These are phyloP conservation scores for Darksidea phi DNA, from an alignment of 495 filamentous ascomycete species.

Conservation along the genomic window DNA sequence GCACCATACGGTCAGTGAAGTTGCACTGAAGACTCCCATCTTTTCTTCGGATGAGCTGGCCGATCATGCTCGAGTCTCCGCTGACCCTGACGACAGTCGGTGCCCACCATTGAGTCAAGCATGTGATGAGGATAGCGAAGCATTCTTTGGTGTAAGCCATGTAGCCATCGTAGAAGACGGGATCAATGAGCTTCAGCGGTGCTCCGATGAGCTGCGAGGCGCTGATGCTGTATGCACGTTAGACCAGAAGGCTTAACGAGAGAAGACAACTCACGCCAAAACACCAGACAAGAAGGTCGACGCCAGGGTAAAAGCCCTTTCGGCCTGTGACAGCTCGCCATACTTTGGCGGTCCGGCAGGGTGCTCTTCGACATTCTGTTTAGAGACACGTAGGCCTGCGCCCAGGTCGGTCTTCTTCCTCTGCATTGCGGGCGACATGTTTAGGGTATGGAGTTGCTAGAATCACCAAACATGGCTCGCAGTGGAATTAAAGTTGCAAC, in stretches of 20 bases:
- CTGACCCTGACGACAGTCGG: constrained; percentile 46
- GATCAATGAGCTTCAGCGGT: constrained; percentile 45
- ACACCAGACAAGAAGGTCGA: constrained; percentile 46
- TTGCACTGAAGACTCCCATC: constrained; percentile 45
- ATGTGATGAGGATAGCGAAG: constrained; percentile 46
- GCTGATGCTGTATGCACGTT: constrained; percentile 36
- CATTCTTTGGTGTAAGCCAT: constrained; percentile 49
- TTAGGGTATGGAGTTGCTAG: background rate
- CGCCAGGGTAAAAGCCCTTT: constrained; percentile 44
- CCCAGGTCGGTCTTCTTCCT: constrained; percentile 30
- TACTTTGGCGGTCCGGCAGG: constrained; percentile 42
- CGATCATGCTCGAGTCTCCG: constrained; percentile 45
- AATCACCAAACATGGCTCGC: background rate
- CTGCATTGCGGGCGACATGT: constrained; percentile 17
- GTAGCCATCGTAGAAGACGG: constrained; percentile 45
- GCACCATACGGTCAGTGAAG: constrained; percentile 43
- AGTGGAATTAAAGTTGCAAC: background rate
- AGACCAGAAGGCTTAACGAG: background rate
- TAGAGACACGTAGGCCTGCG: constrained; percentile 40
- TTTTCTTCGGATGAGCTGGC: constrained; percentile 42
- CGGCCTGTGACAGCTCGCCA: constrained; percentile 43
- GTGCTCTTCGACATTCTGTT: constrained; percentile 39
- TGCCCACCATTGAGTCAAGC: constrained; percentile 47
- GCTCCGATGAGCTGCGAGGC: constrained; percentile 47
- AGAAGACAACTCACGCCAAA: constrained; percentile 36